Evolutionary conservation across 2,329 filamentous ascomycete species (phyloP).

Genomic region (Eurotiales sp.): DNA sequence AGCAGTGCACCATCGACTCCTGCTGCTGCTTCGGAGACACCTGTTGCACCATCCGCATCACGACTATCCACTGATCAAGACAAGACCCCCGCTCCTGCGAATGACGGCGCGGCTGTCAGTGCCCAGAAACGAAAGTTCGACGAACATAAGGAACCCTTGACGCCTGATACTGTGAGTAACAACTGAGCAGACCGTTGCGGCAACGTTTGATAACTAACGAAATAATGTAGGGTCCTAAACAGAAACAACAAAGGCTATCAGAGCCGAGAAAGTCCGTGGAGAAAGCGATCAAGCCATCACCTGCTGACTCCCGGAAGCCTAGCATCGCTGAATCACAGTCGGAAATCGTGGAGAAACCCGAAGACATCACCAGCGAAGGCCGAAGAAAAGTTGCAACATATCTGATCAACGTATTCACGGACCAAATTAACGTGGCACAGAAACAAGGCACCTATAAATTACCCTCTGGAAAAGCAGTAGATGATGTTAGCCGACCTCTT

Average conservation of each 20-base stretch:
- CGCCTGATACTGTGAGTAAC: conserved; percentile 29
- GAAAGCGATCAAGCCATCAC: conserved; percentile 23
- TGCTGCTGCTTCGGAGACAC: conserved; percentile 22
- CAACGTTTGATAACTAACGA: conserved; percentile 23
- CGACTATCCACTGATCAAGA: conserved; percentile 24
- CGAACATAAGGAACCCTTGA: conserved; percentile 30
- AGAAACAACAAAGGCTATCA: conserved; percentile 40
- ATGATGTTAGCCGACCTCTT: conserved; percentile 64
- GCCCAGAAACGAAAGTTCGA: conserved; percentile 45
- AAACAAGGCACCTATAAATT: conserved; percentile 63
- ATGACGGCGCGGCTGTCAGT: conserved; percentile 23
- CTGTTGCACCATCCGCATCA: conserved; percentile 17
- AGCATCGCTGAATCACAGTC: conserved; percentile 31
- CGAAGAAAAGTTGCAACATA: conserved; percentile 68
- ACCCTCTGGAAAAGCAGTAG: conserved; percentile 60
- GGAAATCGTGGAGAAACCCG: conserved; percentile 34
- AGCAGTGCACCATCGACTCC: conserved; percentile 18
- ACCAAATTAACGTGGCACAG: conserved; percentile 63
- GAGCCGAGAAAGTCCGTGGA: conserved; percentile 21
- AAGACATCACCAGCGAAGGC: conserved; percentile 56
- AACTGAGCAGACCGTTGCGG: not conserved
- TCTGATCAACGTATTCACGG: conserved; percentile 65
- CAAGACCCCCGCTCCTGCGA: conserved; percentile 24
- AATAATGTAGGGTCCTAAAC: conserved; percentile 33
- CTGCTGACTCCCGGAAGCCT: conserved; percentile 29